Percentiles rank a stretch among this genome's conserved stretches.
Conservation (phyloP, 306 rosid genomes). For the Lablab purpureus region DNA sequence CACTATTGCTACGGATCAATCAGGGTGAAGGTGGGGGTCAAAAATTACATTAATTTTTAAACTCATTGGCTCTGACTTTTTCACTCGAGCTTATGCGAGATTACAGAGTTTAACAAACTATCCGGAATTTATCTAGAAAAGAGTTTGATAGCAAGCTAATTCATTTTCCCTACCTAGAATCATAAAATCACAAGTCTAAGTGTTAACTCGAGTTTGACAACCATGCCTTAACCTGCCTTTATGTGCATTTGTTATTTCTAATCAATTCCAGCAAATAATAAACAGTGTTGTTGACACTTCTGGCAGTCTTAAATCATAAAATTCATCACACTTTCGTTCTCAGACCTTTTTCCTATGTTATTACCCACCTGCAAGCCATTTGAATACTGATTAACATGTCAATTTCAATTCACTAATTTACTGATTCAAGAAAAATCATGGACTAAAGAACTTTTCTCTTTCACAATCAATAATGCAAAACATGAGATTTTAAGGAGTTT, state of each 20-base stretch:
- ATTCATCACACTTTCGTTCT: slow-evolving; percentile 33
- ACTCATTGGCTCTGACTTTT: neutral
- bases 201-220: neutral
- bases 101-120: neutral
- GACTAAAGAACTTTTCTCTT: slow-evolving; percentile 1
- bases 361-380: slow-evolving; percentile 44
- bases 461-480: slow-evolving; percentile 27
- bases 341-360: slow-evolving; percentile 35
- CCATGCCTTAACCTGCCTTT: slow-evolving; percentile 18
- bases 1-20: neutral
- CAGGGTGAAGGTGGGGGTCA: too few species aligned
- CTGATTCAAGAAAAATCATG: slow-evolving; percentile 14
- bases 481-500: slow-evolving; percentile 9
- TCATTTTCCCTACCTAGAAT: neutral
- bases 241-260: neutral
- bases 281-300: neutral
- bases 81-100: neutral
- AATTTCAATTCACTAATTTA: slow-evolving; percentile 21
- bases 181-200: neutral
- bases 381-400: slow-evolving; percentile 18
- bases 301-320: slow-evolving; percentile 30
- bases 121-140: neutral
- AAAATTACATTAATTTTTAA: neutral
- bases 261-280: neutral
- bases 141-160: neutral